These are phyloP conservation scores for Roridomyces roridus DNA, from an alignment of 768 basidiomycete genomes.

Conservation along the genomic window DNA sequence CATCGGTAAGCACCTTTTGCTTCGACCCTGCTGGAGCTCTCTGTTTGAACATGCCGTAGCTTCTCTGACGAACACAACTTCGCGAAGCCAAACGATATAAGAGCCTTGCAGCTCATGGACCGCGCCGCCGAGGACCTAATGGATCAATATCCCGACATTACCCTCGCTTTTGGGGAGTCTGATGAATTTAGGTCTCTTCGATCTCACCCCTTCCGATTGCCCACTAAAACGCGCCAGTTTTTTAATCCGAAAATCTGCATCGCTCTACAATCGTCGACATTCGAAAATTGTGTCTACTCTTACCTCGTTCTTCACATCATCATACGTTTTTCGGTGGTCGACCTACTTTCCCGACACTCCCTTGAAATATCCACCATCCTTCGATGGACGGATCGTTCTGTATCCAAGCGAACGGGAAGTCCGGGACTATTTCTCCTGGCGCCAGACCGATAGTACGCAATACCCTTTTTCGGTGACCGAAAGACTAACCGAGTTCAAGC, in stretches of 20 bases:
- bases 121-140: slow-evolving; percentile 83
- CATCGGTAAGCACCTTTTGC: slow-evolving; percentile 65
- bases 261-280: slow-evolving; percentile 83
- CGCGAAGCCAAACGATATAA: slow-evolving; percentile 88
- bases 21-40: background rate
- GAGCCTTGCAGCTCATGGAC: slow-evolving; percentile 92
- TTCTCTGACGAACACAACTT: slow-evolving; percentile 88
- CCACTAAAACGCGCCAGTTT: slow-evolving; percentile 61
- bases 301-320: slow-evolving; percentile 89
- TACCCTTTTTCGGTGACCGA: background rate
- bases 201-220: background rate
- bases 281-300: slow-evolving; percentile 88
- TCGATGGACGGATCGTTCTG: slow-evolving; percentile 87
- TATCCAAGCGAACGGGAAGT: slow-evolving; percentile 79
- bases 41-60: slow-evolving; percentile 42
- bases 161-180: slow-evolving; percentile 93
- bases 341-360: slow-evolving; percentile 75
- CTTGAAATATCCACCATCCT: slow-evolving; percentile 85
- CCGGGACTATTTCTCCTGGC: slow-evolving; percentile 94
- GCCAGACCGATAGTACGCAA: slow-evolving; percentile 91
- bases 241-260: slow-evolving; percentile 75
- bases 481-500: slow-evolving; percentile 55
- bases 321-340: slow-evolving; percentile 88
- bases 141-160: slow-evolving; percentile 82
- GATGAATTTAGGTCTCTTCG: slow-evolving; percentile 87